Base-by-base conservation (phyloP, 805 yeast genomes). In the Helenozyma rhizophorensis region DNA sequence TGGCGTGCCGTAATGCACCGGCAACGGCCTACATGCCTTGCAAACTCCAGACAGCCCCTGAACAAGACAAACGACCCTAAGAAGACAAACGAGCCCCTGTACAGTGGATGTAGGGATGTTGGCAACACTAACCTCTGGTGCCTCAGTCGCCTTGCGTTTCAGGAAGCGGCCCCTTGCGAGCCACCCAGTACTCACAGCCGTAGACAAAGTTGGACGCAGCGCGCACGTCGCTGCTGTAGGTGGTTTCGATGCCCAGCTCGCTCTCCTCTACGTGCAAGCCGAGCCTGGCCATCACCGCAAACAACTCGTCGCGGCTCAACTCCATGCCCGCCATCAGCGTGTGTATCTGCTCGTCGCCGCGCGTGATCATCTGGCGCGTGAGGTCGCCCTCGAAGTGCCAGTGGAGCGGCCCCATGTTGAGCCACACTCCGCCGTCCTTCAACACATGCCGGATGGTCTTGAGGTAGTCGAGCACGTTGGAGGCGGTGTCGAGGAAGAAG, bases 171-270 rank as follows among this genome's bases (percentile, higher is more conserved):
- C 16, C 21, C 27, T 36, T 42, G 26, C 30, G 28, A 3, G 45
- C 50, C 2, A 80, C 75, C 88, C 88, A 83, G 47, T 60, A 83
- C 38, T 79, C 83, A 47, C 88, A 80, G 15, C 72, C 60, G 47
- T 80, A 83, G 4, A 53, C 53, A 65, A 71, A 81, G 1, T 68
- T 62, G 0, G 83, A 82, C 46, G 80, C 55, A 1, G 76, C 54
- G 32, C 56, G 49, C 0, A 50, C 45, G 45, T 79, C 83, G 2
- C 69, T 59, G 11, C 80, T 70, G 48, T 83, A 83, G 0, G 71
- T 62, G 6, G 78, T 58, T 12, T 65, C 58, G 9, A 78, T 61
- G 1, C 52, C 66, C 1, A 65, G 53, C 39, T 70, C 73, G 21
- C 58, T 61, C 32, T 70, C 57, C 4, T 58, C 53, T 30, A 83